Conservation (phyloP, 106 monocot species). For the Agapanthus africanus region DNA sequence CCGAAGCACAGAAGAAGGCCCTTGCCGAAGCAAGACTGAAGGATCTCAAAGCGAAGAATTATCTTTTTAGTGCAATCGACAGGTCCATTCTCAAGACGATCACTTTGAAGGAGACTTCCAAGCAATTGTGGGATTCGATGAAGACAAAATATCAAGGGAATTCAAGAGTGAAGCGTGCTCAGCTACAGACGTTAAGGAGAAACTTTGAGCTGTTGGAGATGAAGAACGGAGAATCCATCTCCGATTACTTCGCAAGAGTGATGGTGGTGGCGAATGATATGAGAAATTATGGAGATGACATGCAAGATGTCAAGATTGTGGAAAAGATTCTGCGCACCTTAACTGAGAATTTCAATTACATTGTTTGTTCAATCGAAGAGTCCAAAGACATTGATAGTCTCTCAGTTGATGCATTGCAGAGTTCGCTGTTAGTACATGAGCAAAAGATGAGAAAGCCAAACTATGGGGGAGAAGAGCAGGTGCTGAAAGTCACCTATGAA, state of each 20-base stretch:
- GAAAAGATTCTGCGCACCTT: background rate
- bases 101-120: background rate
- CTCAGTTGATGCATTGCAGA: background rate
- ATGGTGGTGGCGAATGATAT: background rate
- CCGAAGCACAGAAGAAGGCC: background rate
- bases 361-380: background rate
- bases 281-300: background rate
- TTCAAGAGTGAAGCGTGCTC: background rate
- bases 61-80: background rate
- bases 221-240: background rate
- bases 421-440: background rate
- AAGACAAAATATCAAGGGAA: slow-evolving; percentile 6
- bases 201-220: background rate
- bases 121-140: slow-evolving; percentile 6
- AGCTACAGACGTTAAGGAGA: background rate
- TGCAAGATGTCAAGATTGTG: background rate
- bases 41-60: slow-evolving; percentile 5
- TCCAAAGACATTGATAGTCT: background rate
- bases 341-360: background rate
- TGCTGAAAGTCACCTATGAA: background rate
- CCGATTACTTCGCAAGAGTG: background rate
- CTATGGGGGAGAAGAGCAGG: too few species aligned
- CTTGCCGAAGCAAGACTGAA: background rate
- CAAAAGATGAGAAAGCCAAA: background rate
- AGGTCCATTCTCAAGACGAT: background rate